Conservation (phyloP, 2,329 filamentous ascomycete genomes). For the Botrytis paeoniae region DNA sequence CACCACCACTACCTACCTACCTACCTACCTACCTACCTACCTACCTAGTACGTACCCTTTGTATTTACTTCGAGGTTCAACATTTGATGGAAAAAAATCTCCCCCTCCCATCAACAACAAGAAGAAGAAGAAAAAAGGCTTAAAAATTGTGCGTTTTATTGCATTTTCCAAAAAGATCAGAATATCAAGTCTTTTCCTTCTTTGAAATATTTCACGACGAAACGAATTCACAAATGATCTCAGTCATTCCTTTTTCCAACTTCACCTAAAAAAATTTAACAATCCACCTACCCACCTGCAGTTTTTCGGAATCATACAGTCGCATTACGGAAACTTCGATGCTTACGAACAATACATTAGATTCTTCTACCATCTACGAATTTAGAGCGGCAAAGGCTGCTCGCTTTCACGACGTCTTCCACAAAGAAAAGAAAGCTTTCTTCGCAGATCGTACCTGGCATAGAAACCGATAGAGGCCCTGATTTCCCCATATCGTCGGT, state of each 20-base stretch:
- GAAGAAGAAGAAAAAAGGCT: neutral
- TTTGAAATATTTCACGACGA: neutral
- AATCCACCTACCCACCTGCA: neutral
- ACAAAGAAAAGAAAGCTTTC: constrained; percentile 71
- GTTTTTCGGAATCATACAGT: constrained; percentile 22
- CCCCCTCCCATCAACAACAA: neutral
- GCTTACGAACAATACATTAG: constrained; percentile 25
- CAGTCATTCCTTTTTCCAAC: neutral
- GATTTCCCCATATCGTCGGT: constrained; percentile 37
- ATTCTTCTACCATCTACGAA: constrained; percentile 22
- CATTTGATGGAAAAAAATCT: no score
- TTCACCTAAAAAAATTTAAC: neutral
- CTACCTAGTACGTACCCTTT: neutral
- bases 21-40: no score
- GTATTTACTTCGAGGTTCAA: neutral
- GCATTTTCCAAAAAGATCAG: neutral
- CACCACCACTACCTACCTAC: neutral
- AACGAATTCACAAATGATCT: constrained; percentile 5
- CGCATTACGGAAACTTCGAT: constrained; percentile 9
- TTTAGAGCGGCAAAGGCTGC: constrained; percentile 50
- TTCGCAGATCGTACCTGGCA: constrained; percentile 30
- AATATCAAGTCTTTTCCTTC: neutral
- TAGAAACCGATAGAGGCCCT: constrained; percentile 29
- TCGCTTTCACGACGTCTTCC: constrained; percentile 70
- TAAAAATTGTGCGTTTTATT: neutral